A percentile compares a stretch with the other conserved stretches of the same genome.
phyloP scores from a whole-genome alignment of 805 yeast genomes.

The Metschnikowia hibisci region DNA sequence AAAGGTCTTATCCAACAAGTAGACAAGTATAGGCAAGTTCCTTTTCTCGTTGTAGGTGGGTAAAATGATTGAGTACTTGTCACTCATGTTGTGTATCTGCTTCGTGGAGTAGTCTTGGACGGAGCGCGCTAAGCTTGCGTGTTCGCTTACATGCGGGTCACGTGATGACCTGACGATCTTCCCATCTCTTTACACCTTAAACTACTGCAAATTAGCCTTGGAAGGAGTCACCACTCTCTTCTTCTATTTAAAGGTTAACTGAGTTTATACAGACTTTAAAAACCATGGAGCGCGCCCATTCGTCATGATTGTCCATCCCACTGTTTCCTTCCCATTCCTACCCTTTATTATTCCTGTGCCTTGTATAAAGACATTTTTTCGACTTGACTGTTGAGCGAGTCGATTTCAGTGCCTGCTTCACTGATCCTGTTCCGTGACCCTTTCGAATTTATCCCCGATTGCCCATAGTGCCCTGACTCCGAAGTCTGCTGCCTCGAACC shows the following conservation, averaged over 20 bases:
- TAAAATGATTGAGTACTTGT: conserved; percentile 68
- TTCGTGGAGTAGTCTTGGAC: not conserved
- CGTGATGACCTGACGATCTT: not conserved
- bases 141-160: not conserved
- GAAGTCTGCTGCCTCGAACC: conserved; percentile 13
- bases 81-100: conserved; percentile 13
- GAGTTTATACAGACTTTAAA: conserved; percentile 1
- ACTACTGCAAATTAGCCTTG: not conserved
- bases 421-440: not conserved
- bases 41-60: conserved; percentile 77
- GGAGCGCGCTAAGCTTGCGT: conserved; percentile 1
- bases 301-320: not conserved
- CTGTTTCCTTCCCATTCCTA: conserved; percentile 3
- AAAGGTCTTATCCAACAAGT: conserved; percentile 67
- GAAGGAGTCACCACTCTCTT: conserved; percentile 4
- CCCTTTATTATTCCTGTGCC: conserved; percentile 3
- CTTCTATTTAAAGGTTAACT: conserved; percentile 3
- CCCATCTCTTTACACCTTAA: not conserved
- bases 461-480: conserved; percentile 7
- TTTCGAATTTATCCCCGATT: conserved; percentile 2
- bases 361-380: conserved; percentile 2
- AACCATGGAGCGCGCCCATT: conserved; percentile 2
- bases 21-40: conserved; percentile 60
- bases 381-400: conserved; percentile 3
- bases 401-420: not conserved